A percentile compares a stretch with the other conserved stretches of the same genome.
These are phyloP conservation scores for Rhodotorula sp. DNA, from an alignment of 1,284 basidiomycete genomes.

Conservation along the genomic window DNA sequence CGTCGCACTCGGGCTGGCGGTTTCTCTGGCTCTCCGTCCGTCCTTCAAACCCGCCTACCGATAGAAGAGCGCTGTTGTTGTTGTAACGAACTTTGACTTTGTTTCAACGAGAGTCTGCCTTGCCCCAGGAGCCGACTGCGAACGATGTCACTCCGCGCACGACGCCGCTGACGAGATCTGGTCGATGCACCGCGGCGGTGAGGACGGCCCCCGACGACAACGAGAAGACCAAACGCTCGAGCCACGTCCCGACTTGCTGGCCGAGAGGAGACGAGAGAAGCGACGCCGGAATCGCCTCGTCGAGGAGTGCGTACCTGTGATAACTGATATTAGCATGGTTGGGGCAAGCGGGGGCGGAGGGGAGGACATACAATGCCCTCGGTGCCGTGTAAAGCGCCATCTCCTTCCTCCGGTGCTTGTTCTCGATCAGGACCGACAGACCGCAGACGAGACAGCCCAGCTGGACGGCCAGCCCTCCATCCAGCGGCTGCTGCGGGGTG, in stretches of 20 bases:
- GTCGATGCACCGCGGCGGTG: constrained; percentile 33
- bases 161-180: constrained; percentile 36
- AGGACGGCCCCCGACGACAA: constrained; percentile 31
- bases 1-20: constrained; percentile 13
- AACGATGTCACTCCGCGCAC: constrained; percentile 29
- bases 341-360: too few relatives aligned
- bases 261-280: constrained; percentile 13
- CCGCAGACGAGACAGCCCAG: constrained; percentile 42
- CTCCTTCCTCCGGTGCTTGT: constrained; percentile 49
- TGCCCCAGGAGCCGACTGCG: constrained; percentile 8
- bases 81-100: neutral
- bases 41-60: constrained; percentile 22
- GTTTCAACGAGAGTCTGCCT: too few relatives aligned
- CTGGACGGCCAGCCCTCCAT: constrained; percentile 43
- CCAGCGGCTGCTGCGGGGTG: constrained; percentile 43
- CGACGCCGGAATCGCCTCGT: constrained; percentile 35
- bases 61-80: neutral
- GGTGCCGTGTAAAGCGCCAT: constrained; percentile 52
- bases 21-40: constrained; percentile 6
- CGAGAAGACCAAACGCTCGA: constrained; percentile 38
- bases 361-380: constrained; percentile 44
- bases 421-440: constrained; percentile 49
- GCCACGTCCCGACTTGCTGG: constrained; percentile 24
- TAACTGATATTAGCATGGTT: neutral
- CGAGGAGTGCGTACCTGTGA: constrained; percentile 36